A percentile compares a stretch with the other conserved stretches of the same genome.
Evolutionary conservation across 768 basidiomycete species (phyloP).

Genomic region (Cyclocybe aegerita): DNA sequence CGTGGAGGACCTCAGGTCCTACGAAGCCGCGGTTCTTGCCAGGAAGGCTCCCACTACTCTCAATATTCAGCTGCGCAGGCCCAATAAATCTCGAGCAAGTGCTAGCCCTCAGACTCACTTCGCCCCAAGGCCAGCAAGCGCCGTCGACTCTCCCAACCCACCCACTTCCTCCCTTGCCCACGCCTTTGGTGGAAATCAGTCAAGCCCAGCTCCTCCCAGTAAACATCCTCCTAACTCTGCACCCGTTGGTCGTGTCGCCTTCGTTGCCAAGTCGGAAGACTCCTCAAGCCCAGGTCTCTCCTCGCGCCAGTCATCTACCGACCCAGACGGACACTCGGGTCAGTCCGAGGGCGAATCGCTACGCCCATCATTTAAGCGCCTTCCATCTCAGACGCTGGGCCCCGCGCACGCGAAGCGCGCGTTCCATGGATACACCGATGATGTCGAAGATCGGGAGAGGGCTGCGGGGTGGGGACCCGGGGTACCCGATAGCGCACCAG

Average conservation of each 20-base stretch:
- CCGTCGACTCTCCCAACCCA: slow-evolving; percentile 7
- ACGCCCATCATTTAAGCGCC: slow-evolving; percentile 72
- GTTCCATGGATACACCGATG: slow-evolving; percentile 27
- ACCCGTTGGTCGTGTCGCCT: slow-evolving; percentile 4
- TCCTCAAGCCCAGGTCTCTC: slow-evolving; percentile 16
- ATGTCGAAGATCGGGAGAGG: slow-evolving; percentile 22
- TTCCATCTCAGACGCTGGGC: slow-evolving; percentile 73
- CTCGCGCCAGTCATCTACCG: slow-evolving; percentile 30
- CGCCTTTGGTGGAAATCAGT: slow-evolving; percentile 31
- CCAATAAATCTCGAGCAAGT: slow-evolving; percentile 6
- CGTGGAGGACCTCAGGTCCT: slow-evolving; percentile 65
- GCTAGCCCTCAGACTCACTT: slow-evolving; percentile 1
- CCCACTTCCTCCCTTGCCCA: slow-evolving; percentile 39
- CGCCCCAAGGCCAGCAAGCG: slow-evolving; percentile 23
- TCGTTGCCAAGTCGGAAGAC: slow-evolving; percentile 10
- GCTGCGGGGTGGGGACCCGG: slow-evolving; percentile 14
- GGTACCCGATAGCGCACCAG: neutral
- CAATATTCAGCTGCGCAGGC: slow-evolving; percentile 49
- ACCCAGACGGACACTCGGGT: slow-evolving; percentile 24
- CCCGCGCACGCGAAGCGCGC: slow-evolving; percentile 54
- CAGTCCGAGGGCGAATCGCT: slow-evolving; percentile 5
- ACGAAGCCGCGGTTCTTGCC: slow-evolving; percentile 76
- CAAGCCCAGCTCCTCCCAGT: neutral
- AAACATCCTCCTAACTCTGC: slow-evolving; percentile 1
- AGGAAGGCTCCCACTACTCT: slow-evolving; percentile 60